These are phyloP conservation scores for Stentor roeselii DNA, from an alignment of 73 alveolate genomes.

Conservation along the genomic window DNA sequence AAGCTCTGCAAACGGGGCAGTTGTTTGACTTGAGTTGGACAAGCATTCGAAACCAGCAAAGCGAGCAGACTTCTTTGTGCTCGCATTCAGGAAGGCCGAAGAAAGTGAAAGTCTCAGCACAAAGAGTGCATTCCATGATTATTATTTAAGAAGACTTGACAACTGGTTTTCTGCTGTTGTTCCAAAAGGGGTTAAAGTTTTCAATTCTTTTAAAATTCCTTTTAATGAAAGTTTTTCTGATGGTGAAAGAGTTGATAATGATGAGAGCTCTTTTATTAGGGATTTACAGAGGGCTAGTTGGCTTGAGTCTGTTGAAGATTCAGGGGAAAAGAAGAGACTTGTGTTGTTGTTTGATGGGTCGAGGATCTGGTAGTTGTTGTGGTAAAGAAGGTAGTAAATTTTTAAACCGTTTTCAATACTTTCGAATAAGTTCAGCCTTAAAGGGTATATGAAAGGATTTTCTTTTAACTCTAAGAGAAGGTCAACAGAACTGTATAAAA, in stretches of 20 bases:
- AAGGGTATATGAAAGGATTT: neutral
- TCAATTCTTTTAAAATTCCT: no score
- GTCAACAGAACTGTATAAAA: neutral
- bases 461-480: neutral
- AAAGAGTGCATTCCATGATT: neutral
- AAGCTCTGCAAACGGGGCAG: constrained; percentile 2
- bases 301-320: no score
- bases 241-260: no score
- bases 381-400: neutral
- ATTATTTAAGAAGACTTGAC: no score
- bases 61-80: neutral
- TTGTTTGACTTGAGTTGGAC: neutral
- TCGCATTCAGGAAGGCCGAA: neutral
- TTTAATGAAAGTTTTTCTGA: no score
- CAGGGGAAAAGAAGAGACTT: no score
- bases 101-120: neutral
- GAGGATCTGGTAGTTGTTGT: no score
- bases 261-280: no score
- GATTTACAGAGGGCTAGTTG: no score
- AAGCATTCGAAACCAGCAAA: neutral
- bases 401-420: neutral
- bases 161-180: no score
- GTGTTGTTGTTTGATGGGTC: neutral
- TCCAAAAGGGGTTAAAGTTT: no score
- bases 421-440: neutral